These are phyloP conservation scores for Teratosphaeria gauchensis DNA, from an alignment of 2,329 filamentous ascomycete genomes.

Conservation along the genomic window DNA sequence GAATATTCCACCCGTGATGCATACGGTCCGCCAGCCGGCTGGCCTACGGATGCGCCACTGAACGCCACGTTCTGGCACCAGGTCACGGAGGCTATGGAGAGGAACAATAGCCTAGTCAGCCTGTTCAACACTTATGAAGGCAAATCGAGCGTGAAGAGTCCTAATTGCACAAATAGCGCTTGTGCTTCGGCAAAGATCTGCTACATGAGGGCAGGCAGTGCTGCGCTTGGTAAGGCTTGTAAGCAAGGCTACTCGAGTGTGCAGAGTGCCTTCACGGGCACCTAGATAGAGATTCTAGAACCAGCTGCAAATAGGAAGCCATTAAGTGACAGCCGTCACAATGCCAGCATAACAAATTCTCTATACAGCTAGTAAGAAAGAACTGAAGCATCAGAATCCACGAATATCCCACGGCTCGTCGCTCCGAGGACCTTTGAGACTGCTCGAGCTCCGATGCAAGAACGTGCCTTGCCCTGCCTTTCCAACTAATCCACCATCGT, in stretches of 20 bases:
- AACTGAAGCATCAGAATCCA: conserved; percentile 1
- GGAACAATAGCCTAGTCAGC: conserved; percentile 39
- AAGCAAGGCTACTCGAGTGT: conserved; percentile 41
- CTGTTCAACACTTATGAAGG: conserved; percentile 44
- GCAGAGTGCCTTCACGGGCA: conserved; percentile 29
- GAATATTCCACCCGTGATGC: conserved; percentile 45
- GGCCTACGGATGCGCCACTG: conserved; percentile 41
- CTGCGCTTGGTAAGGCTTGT: conserved; percentile 42
- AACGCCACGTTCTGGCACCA: conserved; percentile 52
- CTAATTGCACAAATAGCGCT: conserved; percentile 42
- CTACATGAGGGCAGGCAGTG: conserved; percentile 50
- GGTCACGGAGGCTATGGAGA: conserved; percentile 49
- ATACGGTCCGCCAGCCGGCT: conserved; percentile 36
- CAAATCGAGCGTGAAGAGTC: conserved; percentile 41
- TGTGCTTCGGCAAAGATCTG: conserved; percentile 48
- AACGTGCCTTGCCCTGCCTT: conserved; percentile 38
- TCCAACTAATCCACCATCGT: conserved; percentile 28
- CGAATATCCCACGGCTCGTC: conserved; percentile 12
- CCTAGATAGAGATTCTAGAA: background rate
- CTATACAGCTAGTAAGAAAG: too few species aligned
- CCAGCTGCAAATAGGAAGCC: too few species aligned
- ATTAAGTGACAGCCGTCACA: too few species aligned
- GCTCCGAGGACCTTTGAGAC: conserved; percentile 19
- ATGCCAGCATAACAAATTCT: too few species aligned
- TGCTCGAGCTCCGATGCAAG: conserved; percentile 33